A percentile compares a stretch with the other conserved stretches of the same genome.
These are phyloP conservation scores for Leccinum sublutescens DNA, from an alignment of 768 basidiomycete genomes.

Conservation along the genomic window DNA sequence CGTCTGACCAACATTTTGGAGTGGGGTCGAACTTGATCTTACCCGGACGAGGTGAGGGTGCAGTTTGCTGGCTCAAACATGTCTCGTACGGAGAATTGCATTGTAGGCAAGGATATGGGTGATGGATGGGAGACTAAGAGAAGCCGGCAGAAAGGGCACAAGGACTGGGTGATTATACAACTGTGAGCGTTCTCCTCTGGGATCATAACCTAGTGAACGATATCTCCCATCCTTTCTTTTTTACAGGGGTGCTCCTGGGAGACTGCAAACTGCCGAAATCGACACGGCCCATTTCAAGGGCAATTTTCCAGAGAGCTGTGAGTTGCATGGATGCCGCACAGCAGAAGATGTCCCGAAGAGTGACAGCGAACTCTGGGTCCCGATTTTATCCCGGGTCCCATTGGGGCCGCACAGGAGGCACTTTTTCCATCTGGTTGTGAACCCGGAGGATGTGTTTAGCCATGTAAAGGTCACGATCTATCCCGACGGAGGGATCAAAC, in stretches of 20 bases:
- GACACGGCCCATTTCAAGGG: slow-evolving; percentile 97
- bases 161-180: slow-evolving; percentile 89
- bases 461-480: slow-evolving; percentile 88
- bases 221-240: background rate
- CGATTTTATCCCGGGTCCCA: slow-evolving; percentile 71
- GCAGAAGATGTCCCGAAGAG: slow-evolving; percentile 38
- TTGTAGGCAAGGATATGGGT: slow-evolving; percentile 81
- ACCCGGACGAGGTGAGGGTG: slow-evolving; percentile 74
- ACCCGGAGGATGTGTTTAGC: slow-evolving; percentile 57
- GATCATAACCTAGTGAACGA: background rate
- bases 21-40: slow-evolving; percentile 87
- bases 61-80: background rate
- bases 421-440: slow-evolving; percentile 78
- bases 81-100: slow-evolving; percentile 1
- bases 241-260: slow-evolving; percentile 67
- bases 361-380: slow-evolving; percentile 56
- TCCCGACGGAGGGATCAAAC: slow-evolving; percentile 95
- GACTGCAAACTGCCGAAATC: slow-evolving; percentile 76
- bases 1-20: slow-evolving; percentile 95
- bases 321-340: slow-evolving; percentile 59
- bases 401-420: slow-evolving; percentile 90
- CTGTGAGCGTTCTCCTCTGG: slow-evolving; percentile 48
- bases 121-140: slow-evolving; percentile 99
- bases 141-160: slow-evolving; percentile 74
- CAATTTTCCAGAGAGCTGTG: slow-evolving; percentile 89